phyloP scores from a whole-genome alignment of 1,284 basidiomycete species.

The Leucoagaricus sp. region DNA sequence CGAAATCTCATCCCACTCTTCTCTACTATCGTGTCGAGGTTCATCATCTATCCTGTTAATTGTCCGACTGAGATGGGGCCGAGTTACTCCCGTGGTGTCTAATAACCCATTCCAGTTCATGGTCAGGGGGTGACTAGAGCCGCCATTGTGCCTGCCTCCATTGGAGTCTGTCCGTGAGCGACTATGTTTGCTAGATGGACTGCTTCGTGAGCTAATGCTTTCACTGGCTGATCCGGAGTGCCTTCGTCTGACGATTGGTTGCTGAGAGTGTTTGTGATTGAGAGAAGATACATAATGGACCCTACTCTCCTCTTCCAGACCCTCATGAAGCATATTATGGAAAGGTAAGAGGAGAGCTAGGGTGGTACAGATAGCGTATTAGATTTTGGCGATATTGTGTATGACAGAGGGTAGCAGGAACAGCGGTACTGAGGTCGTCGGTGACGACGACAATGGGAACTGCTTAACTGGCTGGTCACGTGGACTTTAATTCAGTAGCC shows the following conservation, averaged over 20 bases:
- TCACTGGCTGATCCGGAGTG: constrained; percentile 3
- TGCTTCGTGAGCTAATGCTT: background rate
- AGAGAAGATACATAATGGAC: constrained; percentile 9
- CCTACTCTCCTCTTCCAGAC: constrained; percentile 4
- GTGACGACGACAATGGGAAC: background rate
- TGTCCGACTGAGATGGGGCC: constrained; percentile 44
- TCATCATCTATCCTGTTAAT: constrained; percentile 26
- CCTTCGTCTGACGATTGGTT: background rate
- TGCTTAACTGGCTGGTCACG: background rate
- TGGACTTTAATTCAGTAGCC: too few species aligned
- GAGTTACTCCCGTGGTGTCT: constrained; percentile 38
- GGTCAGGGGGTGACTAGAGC: constrained; percentile 28
- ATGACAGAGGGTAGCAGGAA: background rate
- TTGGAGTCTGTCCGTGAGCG: constrained; percentile 31
- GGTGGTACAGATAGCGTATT: background rate
- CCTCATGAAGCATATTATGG: constrained; percentile 10
- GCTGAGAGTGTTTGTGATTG: constrained; percentile 13
- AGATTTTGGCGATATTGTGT: background rate
- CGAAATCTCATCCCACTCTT: constrained; percentile 15
- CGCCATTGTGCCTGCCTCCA: constrained; percentile 29
- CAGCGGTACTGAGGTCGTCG: constrained; percentile 1
- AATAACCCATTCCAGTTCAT: constrained; percentile 19
- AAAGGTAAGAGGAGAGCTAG: background rate
- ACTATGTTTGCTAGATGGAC: constrained; percentile 23
- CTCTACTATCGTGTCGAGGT: constrained; percentile 22